These are phyloP conservation scores for Solanum acaule DNA, from an alignment of 257 asterid genomes.

Conservation along the genomic window DNA sequence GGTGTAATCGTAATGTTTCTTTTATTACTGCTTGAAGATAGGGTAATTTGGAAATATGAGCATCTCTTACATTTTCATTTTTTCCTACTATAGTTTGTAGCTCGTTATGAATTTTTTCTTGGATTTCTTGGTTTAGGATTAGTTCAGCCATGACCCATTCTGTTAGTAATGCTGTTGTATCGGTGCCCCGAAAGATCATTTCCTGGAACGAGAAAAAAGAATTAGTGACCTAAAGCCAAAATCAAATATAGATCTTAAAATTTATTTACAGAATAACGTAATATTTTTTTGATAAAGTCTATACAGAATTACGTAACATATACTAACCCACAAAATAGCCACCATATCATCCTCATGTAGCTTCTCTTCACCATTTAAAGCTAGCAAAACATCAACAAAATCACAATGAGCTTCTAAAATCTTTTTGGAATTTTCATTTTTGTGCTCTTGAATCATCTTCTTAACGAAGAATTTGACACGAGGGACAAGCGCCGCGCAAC, in stretches of 20 bases:
- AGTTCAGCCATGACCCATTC: slow-evolving; percentile 57
- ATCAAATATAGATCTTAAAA: too few relatives aligned
- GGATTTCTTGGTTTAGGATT: slow-evolving; percentile 25
- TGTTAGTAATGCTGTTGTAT: slow-evolving; percentile 37
- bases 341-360: slow-evolving; percentile 65
- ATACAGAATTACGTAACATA: neutral
- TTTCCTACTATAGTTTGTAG: slow-evolving; percentile 2
- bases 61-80: slow-evolving; percentile 4
- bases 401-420: slow-evolving; percentile 15
- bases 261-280: neutral
- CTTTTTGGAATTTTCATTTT: neutral
- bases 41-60: slow-evolving; percentile 20
- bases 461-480: slow-evolving; percentile 28
- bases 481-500: slow-evolving; percentile 29
- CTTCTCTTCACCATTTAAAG: slow-evolving; percentile 67
- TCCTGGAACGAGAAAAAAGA: slow-evolving; percentile 14
- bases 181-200: slow-evolving; percentile 53
- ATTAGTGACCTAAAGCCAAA: neutral
- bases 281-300: neutral
- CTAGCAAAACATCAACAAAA: slow-evolving; percentile 62
- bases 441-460: slow-evolving; percentile 29
- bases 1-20: slow-evolving; percentile 47
- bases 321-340: slow-evolving; percentile 68
- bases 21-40: slow-evolving; percentile 42
- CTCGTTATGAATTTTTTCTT: slow-evolving; percentile 18